Percentiles rank a stretch among this genome's conserved stretches.
phyloP scores from a whole-genome alignment of 805 yeast genomes.

The Lipomyces japonicus region DNA sequence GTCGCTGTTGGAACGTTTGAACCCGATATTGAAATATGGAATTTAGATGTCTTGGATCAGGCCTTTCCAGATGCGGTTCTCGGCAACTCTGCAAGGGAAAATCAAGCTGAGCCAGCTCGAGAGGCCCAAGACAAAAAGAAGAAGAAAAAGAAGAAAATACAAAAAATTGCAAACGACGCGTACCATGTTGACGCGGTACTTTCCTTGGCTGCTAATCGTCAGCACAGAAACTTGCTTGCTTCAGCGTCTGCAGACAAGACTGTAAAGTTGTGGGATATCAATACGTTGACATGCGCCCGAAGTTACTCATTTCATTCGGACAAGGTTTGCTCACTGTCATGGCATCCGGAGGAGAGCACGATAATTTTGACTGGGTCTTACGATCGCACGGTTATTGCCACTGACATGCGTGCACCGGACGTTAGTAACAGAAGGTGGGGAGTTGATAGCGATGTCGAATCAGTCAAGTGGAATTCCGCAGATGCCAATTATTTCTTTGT shows the following conservation, averaged over 20 bases:
- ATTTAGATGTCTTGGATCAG: conserved; percentile 84
- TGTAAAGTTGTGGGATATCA: conserved; percentile 91
- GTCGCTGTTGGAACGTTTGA: conserved; percentile 97
- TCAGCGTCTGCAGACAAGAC: conserved; percentile 95
- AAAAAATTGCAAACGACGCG: conserved; percentile 51
- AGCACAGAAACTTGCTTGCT: conserved; percentile 79
- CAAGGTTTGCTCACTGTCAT: conserved; percentile 80
- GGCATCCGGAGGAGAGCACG: conserved; percentile 59
- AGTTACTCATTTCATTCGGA: conserved; percentile 72
- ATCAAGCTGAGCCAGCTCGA: conserved; percentile 42
- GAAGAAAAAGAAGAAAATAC: conserved; percentile 53
- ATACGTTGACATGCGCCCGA: conserved; percentile 68
- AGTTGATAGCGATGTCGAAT: conserved; percentile 78
- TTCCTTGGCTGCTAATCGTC: conserved; percentile 75
- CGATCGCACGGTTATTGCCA: conserved; percentile 67
- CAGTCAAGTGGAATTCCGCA: conserved; percentile 62
- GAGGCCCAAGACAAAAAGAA: conserved; percentile 36
- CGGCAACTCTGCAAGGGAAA: conserved; percentile 53
- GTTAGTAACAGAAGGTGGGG: conserved; percentile 57
- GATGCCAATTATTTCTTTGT: conserved; percentile 57
- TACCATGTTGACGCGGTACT: conserved; percentile 94
- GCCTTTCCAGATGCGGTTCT: conserved; percentile 91
- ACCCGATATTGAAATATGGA: conserved; percentile 97
- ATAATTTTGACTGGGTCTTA: conserved; percentile 88
- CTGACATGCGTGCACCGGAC: conserved; percentile 77